Base-by-base conservation (phyloP, 2,329 filamentous ascomycete genomes). In the Paraphaeosphaeria minitans region DNA sequence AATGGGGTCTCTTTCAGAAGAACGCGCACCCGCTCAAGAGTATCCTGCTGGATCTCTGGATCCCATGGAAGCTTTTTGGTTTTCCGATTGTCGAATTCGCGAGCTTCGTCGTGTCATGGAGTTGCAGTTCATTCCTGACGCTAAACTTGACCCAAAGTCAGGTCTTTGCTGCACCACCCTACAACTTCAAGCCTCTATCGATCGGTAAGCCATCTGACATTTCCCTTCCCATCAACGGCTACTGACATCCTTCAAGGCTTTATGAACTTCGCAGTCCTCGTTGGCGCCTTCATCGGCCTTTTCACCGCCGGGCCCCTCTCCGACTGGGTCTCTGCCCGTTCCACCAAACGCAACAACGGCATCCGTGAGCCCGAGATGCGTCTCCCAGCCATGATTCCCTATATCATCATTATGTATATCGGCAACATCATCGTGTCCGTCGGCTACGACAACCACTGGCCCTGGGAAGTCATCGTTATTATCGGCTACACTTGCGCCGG, bases 81-180 rank as follows among this genome's bases (percentile, higher is more conserved):
- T 89, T 85, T 71, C 87, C 87, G 0, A 88, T 89, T 57, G 83
- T 89, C 43, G 82, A 88, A 61, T 85, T 87, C 57, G 80, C 86
- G 0, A 81, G 84, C 16, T 88, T 89, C 64, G 81, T 87, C 27
- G 84, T 87, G 7, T 85, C 82, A 24, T 89, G 85, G 84, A 80
- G 79, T 9, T 85, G 84, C 55, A 83, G 80, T 43, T 81, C 76
- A 22, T 87, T 87, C 73, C 75, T 89, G 48, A 83, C 82, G 2
- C 67, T 88, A 66, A 89, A 89, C 72, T 77, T 89, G n/a, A 87
- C 85, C 0, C 83, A 76, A 59, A 80, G 78, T 9, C 83, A 86
- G 69, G 81, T 78, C 13, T 84, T 87, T 58, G 80, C 82, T 1
- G 79, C 78, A 0, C 83, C 84, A 1, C 84, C 84, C 0, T 87